Conservation (phyloP, 495 filamentous ascomycete species). For the Neurospora africana region DNA sequence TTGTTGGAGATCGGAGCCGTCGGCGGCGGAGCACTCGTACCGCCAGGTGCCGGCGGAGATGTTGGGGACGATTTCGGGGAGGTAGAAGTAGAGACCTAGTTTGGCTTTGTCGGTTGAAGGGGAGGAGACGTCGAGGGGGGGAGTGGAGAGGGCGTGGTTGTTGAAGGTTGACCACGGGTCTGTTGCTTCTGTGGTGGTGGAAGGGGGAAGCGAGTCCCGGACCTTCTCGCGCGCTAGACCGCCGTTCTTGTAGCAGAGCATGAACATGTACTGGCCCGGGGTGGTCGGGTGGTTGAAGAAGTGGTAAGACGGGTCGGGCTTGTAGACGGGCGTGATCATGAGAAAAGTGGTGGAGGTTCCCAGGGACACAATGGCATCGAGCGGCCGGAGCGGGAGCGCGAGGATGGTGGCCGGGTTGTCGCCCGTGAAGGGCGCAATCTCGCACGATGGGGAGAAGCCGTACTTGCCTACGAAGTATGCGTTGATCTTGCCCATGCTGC, state of each 20-base stretch:
- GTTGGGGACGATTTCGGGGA: slow-evolving; percentile 93
- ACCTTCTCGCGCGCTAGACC: slow-evolving; percentile 83
- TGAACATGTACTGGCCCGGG: slow-evolving; percentile 84
- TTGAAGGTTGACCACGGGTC: slow-evolving; percentile 75
- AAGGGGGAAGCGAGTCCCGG: slow-evolving; percentile 50
- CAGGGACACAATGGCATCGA: slow-evolving; percentile 87
- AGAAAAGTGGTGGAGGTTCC: slow-evolving; percentile 95
- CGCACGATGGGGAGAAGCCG: slow-evolving; percentile 64
- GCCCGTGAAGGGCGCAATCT: slow-evolving; percentile 77
- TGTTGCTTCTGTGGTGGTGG: slow-evolving; percentile 7
- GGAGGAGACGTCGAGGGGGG: slow-evolving; percentile 51
- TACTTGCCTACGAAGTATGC: slow-evolving; percentile 68
- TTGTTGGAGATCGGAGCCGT: slow-evolving; percentile 39
- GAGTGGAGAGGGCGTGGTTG: slow-evolving; percentile 47
- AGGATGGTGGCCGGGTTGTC: slow-evolving; percentile 96
- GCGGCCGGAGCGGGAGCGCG: slow-evolving; percentile 69
- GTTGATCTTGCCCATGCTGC: slow-evolving; percentile 61
- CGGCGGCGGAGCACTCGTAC: slow-evolving; percentile 49
- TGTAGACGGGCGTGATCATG: slow-evolving; percentile 86
- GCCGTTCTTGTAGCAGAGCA: slow-evolving; percentile 99
- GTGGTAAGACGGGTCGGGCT: slow-evolving; percentile 76
- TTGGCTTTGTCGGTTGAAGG: slow-evolving; percentile 49
- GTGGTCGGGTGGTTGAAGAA: slow-evolving; percentile 87
- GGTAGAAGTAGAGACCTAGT: slow-evolving; percentile 85
- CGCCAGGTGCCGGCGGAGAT: slow-evolving; percentile 73